These are phyloP conservation scores for Mucor piriformis DNA, from an alignment of 371 early-diverging fungal species.

Conservation along the genomic window DNA sequence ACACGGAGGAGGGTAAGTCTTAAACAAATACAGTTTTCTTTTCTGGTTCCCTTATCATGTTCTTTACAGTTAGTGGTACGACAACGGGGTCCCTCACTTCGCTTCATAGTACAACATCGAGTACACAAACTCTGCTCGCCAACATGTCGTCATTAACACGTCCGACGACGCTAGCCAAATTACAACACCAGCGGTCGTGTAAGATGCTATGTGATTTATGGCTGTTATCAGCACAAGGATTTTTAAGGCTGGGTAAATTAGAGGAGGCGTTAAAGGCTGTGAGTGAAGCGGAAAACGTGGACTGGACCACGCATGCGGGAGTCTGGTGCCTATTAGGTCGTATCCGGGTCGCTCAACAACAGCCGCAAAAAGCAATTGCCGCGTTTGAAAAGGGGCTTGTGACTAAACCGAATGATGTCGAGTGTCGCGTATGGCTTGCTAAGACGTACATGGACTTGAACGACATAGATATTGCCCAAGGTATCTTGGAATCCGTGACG, in stretches of 20 bases:
- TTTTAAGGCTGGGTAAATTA: slow-evolving; percentile 52
- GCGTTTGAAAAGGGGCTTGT: slow-evolving; percentile 59
- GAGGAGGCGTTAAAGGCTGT: slow-evolving; percentile 68
- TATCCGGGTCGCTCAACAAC: slow-evolving; percentile 41
- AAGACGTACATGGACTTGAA: slow-evolving; percentile 44
- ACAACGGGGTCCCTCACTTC: slow-evolving; percentile 6
- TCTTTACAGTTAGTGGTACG: not conserved
- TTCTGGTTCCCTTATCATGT: not conserved
- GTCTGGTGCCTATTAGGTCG: slow-evolving; percentile 66
- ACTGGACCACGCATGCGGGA: slow-evolving; percentile 52
- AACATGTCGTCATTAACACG: slow-evolving; percentile 1
- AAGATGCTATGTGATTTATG: slow-evolving; percentile 46
- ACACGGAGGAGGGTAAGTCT: slow-evolving; percentile 1
- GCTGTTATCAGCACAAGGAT: slow-evolving; percentile 65
- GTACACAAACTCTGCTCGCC: slow-evolving; percentile 24
- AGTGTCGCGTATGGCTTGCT: slow-evolving; percentile 50
- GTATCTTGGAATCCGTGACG: slow-evolving; percentile 54
- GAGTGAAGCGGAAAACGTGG: slow-evolving; percentile 65
- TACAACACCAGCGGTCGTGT: slow-evolving; percentile 33
- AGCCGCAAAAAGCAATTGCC: slow-evolving; percentile 45
- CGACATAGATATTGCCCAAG: slow-evolving; percentile 56
- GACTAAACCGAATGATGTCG: slow-evolving; percentile 49
- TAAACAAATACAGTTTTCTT: not conserved
- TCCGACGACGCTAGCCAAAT: slow-evolving; percentile 27
- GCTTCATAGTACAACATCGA: slow-evolving; percentile 12